Evolutionary conservation across 768 basidiomycete genomes (phyloP).

Genomic region (Obba rivulosa): DNA sequence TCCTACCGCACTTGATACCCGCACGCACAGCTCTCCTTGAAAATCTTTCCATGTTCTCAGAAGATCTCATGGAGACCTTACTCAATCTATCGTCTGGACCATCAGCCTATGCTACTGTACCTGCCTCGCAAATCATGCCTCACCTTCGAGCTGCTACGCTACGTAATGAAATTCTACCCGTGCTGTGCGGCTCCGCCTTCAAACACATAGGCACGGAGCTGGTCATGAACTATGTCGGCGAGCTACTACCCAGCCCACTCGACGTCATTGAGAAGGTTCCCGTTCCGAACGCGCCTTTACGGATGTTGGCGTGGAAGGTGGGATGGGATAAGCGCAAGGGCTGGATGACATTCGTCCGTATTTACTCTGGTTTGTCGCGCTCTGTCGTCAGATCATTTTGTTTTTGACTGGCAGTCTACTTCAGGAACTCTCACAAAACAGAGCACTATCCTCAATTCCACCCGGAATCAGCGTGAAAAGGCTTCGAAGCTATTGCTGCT

Average conservation of each 20-base stretch:
- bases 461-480: conserved; percentile 64
- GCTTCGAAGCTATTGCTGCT: conserved; percentile 70
- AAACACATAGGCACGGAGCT: conserved; percentile 78
- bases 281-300: conserved; percentile 42
- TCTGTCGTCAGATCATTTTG: neutral
- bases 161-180: conserved; percentile 62
- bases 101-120: conserved; percentile 61
- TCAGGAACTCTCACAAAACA: conserved; percentile 67
- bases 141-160: conserved; percentile 67
- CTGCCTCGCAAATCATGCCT: conserved; percentile 46
- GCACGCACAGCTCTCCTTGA: conserved; percentile 73
- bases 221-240: conserved; percentile 77
- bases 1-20: conserved; percentile 56
- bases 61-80: conserved; percentile 71
- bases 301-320: conserved; percentile 83
- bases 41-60: conserved; percentile 74
- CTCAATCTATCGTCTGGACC: conserved; percentile 51
- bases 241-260: conserved; percentile 70
- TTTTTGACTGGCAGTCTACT: conserved; percentile 2
- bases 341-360: conserved; percentile 91
- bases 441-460: conserved; percentile 56
- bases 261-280: conserved; percentile 48
- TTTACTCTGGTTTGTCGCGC: conserved; percentile 68
- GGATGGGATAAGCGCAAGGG: conserved; percentile 77
- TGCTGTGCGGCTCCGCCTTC: conserved; percentile 79